These are phyloP conservation scores for Bipolaris cookei DNA, from an alignment of 2,329 filamentous ascomycete species.

Conservation along the genomic window DNA sequence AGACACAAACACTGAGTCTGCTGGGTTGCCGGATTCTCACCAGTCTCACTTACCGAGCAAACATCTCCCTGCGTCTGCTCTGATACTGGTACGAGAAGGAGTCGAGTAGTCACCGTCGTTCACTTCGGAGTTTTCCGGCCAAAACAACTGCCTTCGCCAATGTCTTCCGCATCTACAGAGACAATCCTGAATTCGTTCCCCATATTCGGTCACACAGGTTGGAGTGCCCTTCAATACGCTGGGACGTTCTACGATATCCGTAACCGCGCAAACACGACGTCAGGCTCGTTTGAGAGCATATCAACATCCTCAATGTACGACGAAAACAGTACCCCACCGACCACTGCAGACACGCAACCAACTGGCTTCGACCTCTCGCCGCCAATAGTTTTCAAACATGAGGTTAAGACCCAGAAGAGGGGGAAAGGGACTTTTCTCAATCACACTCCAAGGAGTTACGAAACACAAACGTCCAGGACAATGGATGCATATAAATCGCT, in stretches of 20 bases:
- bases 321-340: constrained; percentile 24
- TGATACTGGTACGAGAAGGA: background rate
- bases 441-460: constrained; percentile 42
- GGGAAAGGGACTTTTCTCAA: constrained; percentile 43
- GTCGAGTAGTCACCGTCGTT: background rate
- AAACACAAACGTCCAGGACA: constrained; percentile 27
- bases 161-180: constrained; percentile 28
- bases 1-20: constrained; percentile 31
- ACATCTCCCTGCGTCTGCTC: constrained; percentile 4
- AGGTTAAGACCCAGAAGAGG: constrained; percentile 32
- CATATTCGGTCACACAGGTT: constrained; percentile 45
- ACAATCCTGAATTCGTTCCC: constrained; percentile 31
- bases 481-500: constrained; percentile 27
- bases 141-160: constrained; percentile 1
- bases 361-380: constrained; percentile 16
- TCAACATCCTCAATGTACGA: constrained; percentile 27
- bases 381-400: constrained; percentile 28
- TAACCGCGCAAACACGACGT: constrained; percentile 27
- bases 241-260: constrained; percentile 24
- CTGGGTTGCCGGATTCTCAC: constrained; percentile 28
- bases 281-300: constrained; percentile 28
- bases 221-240: constrained; percentile 44
- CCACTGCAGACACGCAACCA: constrained; percentile 20
- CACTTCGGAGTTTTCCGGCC: background rate
- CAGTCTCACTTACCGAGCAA: constrained; percentile 32